A percentile compares a stretch with the other conserved stretches of the same genome.
These are phyloP conservation scores for Rhizomucor pusillus DNA, from an alignment of 371 early-diverging fungal species.

Conservation along the genomic window DNA sequence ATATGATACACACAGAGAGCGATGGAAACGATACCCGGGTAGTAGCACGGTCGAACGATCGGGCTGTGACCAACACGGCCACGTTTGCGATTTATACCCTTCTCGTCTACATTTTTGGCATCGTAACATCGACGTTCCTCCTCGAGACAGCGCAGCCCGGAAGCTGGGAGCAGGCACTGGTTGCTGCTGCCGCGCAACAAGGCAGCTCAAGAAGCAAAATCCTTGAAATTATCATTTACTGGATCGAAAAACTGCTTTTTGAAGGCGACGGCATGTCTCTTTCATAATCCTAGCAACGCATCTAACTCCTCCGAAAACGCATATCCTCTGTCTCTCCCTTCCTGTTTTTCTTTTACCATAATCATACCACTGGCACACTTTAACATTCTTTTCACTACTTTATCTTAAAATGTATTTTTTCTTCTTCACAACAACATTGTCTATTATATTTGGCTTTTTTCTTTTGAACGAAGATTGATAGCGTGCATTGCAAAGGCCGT, in stretches of 20 bases:
- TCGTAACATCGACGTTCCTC: constrained; percentile 53
- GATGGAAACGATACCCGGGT: constrained; percentile 2
- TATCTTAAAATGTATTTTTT: neutral
- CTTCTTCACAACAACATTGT: too few relatives aligned
- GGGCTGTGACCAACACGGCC: constrained; percentile 46
- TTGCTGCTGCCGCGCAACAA: constrained; percentile 33
- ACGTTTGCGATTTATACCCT: constrained; percentile 57
- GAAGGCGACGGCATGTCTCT: constrained; percentile 43
- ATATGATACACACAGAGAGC: neutral
- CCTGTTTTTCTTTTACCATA: neutral
- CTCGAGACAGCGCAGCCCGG: constrained; percentile 37
- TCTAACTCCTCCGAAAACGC: too few relatives aligned
- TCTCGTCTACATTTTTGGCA: constrained; percentile 54
- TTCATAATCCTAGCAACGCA: constrained; percentile 12
- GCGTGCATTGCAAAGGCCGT: too few relatives aligned
- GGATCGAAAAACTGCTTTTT: constrained; percentile 47
- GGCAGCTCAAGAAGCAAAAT: constrained; percentile 38
- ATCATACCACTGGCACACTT: neutral
- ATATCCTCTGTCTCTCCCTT: neutral
- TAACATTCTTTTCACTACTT: constrained; percentile 1
- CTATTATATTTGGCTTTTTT: too few relatives aligned
- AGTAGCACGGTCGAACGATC: constrained; percentile 25
- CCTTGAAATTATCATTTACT: constrained; percentile 43
- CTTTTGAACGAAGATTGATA: too few relatives aligned
- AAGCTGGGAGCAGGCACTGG: constrained; percentile 34